Percentiles rank a stretch among this genome's conserved stretches.
Conservation (phyloP, 805 yeast genomes). For the Saturnispora mendoncae region DNA sequence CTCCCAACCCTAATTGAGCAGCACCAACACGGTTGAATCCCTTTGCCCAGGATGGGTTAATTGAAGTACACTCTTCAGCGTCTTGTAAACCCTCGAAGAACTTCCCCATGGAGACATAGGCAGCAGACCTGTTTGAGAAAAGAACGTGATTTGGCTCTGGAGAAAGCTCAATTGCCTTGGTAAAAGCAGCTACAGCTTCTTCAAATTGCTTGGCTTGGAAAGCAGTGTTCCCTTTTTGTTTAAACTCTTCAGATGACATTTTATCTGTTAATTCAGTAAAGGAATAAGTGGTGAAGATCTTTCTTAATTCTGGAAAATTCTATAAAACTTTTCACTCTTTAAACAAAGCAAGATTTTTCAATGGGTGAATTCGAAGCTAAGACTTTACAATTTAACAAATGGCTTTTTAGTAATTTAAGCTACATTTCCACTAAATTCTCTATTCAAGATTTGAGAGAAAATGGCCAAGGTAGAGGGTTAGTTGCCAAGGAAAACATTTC, state of each 20-base stretch:
- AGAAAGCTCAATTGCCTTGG: conserved; percentile 81
- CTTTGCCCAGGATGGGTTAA: conserved; percentile 88
- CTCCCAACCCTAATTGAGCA: conserved; percentile 81
- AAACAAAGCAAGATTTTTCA: background rate
- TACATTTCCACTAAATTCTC: conserved; percentile 46
- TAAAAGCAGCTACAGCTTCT: conserved; percentile 70
- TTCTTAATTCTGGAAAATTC: conserved; percentile 3
- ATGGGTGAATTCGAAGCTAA: conserved; percentile 16
- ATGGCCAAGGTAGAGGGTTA: conserved; percentile 71
- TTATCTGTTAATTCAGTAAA: no score
- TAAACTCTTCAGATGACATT: conserved; percentile 66
- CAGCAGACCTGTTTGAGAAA: conserved; percentile 89
- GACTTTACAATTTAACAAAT: conserved; percentile 35
- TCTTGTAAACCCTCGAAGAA: conserved; percentile 71
- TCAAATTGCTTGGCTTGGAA: conserved; percentile 80
- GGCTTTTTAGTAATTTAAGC: conserved; percentile 38
- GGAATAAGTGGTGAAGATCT: background rate
- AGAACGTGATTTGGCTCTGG: conserved; percentile 83
- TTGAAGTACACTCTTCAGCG: conserved; percentile 73
- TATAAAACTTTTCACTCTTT: background rate
- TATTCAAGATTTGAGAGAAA: conserved; percentile 50
- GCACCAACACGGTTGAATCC: conserved; percentile 93
- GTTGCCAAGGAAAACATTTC: conserved; percentile 53
- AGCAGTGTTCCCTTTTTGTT: conserved; percentile 89
- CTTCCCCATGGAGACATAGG: conserved; percentile 70